phyloP scores from a whole-genome alignment of 2,329 filamentous ascomycete species.

The Fusarium sp. region DNA sequence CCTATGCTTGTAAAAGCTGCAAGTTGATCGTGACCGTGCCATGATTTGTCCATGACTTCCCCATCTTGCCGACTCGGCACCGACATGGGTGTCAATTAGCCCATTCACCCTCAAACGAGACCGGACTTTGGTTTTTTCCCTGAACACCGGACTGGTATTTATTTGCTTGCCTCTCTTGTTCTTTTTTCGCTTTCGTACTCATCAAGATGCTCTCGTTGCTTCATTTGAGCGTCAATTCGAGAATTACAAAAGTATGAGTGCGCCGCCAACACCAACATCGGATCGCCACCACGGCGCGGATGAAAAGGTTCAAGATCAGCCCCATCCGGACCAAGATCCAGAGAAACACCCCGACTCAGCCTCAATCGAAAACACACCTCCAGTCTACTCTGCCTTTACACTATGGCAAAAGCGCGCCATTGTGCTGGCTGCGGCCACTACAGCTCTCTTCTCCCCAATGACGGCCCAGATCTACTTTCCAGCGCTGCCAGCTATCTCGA shows the following conservation, averaged over 20 bases:
- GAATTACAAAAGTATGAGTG: slow-evolving; percentile 18
- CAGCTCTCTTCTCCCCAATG: slow-evolving; percentile 63
- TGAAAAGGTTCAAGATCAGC: slow-evolving; percentile 9
- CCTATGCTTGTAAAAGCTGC: background rate
- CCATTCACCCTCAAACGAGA: slow-evolving; percentile 20
- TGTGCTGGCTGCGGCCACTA: slow-evolving; percentile 57
- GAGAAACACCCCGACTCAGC: slow-evolving; percentile 22
- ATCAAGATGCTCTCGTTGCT: background rate
- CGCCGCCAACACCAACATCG: background rate
- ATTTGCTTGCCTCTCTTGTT: background rate
- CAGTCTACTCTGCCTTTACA: slow-evolving; percentile 58
- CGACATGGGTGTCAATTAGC: slow-evolving; percentile 22
- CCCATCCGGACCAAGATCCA: slow-evolving; percentile 9
- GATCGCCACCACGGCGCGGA: slow-evolving; percentile 14
- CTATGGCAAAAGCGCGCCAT: slow-evolving; percentile 59
- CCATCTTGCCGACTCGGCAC: slow-evolving; percentile 36
- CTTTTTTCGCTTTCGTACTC: background rate
- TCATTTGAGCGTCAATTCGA: background rate
- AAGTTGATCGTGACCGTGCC: background rate
- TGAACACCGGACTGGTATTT: slow-evolving; percentile 24
- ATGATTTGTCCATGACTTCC: slow-evolving; percentile 7
- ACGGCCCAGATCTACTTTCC: slow-evolving; percentile 70
- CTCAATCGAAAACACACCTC: background rate
- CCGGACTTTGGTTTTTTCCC: slow-evolving; percentile 15
- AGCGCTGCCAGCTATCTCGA: slow-evolving; percentile 64